Conservation (phyloP, 2,329 filamentous ascomycete genomes). For the Lecanicillium sp. region DNA sequence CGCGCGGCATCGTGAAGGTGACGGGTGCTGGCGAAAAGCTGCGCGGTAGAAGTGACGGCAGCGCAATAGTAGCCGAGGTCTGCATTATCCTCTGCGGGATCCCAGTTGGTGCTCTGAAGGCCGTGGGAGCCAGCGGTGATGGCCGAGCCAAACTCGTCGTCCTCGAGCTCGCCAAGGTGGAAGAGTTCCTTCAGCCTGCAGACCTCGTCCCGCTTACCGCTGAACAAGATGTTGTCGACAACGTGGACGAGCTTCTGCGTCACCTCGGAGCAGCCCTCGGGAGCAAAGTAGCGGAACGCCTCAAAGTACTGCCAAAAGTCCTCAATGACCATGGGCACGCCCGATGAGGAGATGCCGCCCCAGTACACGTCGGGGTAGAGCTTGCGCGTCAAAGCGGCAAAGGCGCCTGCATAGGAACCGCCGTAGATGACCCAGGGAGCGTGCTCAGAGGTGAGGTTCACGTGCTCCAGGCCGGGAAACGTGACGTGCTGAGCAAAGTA, state of each 20-base stretch:
- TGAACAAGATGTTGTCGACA: conserved; percentile 43
- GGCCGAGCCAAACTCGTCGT: conserved; percentile 34
- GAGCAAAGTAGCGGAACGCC: conserved; percentile 40
- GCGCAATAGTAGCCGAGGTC: conserved; percentile 40
- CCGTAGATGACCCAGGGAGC: conserved; percentile 75
- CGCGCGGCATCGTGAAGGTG: conserved; percentile 25
- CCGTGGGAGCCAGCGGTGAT: conserved; percentile 32
- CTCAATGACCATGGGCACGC: conserved; percentile 68
- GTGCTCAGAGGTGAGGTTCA: conserved; percentile 56
- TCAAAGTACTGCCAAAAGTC: conserved; percentile 64
- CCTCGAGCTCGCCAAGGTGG: conserved; percentile 11
- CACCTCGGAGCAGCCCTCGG: conserved; percentile 54
- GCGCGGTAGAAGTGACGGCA: conserved; percentile 31
- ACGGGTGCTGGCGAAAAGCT: conserved; percentile 34
- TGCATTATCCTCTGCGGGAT: conserved; percentile 34
- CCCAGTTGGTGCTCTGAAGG: conserved; percentile 46
- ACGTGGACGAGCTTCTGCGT: conserved; percentile 50
- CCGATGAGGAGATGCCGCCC: conserved; percentile 73
- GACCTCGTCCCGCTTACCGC: conserved; percentile 20
- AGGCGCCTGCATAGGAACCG: conserved; percentile 75
- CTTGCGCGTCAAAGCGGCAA: conserved; percentile 68
- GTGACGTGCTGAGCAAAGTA: conserved; percentile 71
- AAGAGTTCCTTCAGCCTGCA: conserved; percentile 37
- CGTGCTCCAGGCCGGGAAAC: conserved; percentile 61
- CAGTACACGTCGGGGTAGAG: conserved; percentile 73